A percentile compares a stretch with the other conserved stretches of the same genome.
Conservation (phyloP, 768 basidiomycete species). For the Saitozyma podzolica region DNA sequence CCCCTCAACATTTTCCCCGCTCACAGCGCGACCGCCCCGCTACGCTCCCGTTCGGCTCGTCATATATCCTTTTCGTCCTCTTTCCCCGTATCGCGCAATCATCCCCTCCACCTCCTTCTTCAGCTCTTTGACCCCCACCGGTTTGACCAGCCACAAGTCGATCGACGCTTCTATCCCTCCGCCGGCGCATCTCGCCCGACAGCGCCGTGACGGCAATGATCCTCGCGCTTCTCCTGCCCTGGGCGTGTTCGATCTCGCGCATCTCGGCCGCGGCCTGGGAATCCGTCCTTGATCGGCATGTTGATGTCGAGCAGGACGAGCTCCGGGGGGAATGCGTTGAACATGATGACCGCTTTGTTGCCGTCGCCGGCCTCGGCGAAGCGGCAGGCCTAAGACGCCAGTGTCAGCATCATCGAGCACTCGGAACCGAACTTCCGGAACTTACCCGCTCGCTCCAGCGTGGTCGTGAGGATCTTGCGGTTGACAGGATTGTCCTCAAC, state of each 20-base stretch:
- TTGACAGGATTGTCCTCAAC: constrained; percentile 49
- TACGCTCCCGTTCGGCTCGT: too few species aligned
- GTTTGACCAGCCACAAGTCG: constrained; percentile 13
- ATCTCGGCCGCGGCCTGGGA: constrained; percentile 46
- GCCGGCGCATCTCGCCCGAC: constrained; percentile 25
- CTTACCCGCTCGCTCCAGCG: constrained; percentile 24
- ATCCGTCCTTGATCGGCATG: constrained; percentile 50
- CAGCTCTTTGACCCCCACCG: constrained; percentile 5
- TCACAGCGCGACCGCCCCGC: too few species aligned
- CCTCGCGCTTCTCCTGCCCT: constrained; percentile 16
- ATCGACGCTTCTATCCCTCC: constrained; percentile 28
- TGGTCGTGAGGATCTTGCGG: constrained; percentile 34
- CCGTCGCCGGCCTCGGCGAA: constrained; percentile 48
- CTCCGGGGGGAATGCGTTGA: constrained; percentile 33
- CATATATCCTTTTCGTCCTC: too few species aligned
- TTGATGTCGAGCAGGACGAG: constrained; percentile 47
- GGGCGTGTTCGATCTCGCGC: constrained; percentile 32
- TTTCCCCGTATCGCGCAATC: too few species aligned
- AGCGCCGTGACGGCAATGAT: constrained; percentile 50
- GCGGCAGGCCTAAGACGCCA: constrained; percentile 27
- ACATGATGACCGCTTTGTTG: constrained; percentile 37
- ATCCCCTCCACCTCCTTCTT: constrained; percentile 10
- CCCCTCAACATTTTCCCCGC: too few species aligned
- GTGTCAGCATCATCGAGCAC: too few species aligned
- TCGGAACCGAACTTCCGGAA: too few species aligned